Conservation (phyloP, 805 yeast species). For the Starmerella vitae region DNA sequence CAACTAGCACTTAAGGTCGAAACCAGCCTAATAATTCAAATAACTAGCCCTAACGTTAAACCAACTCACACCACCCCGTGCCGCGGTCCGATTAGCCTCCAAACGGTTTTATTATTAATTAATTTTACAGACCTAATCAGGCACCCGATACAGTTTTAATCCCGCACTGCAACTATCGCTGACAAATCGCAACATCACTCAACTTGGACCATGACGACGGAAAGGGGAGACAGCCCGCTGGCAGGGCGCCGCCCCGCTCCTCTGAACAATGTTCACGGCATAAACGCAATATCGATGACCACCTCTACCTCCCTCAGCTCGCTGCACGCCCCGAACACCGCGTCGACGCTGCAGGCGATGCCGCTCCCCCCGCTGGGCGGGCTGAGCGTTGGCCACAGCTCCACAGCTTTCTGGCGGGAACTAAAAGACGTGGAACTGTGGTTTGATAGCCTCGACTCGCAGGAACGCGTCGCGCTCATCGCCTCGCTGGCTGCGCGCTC, state of each 20-base stretch:
- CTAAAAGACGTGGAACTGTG: conserved; percentile 29
- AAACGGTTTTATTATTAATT: too few relatives aligned
- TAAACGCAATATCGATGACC: conserved; percentile 1
- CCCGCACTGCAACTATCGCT: too few relatives aligned
- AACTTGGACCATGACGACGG: conserved; percentile 20
- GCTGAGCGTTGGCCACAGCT: neutral
- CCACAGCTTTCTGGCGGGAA: conserved; percentile 10
- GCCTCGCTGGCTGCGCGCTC: conserved; percentile 27
- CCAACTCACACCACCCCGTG: too few relatives aligned
- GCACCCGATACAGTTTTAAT: too few relatives aligned
- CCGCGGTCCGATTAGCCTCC: too few relatives aligned
- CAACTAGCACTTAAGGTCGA: too few relatives aligned
- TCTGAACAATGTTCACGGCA: conserved; percentile 4
- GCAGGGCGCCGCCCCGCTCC: conserved; percentile 20
- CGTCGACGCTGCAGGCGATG: neutral
- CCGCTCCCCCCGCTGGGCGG: conserved; percentile 1
- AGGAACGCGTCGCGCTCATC: conserved; percentile 31
- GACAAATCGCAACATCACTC: conserved; percentile 10
- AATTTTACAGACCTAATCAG: too few relatives aligned
- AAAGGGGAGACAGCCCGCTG: conserved; percentile 23
- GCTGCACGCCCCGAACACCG: neutral
- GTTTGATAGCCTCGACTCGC: conserved; percentile 29
- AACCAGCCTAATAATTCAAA: too few relatives aligned
- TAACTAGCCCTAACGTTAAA: too few relatives aligned
- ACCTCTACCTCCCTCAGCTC: neutral